Base-by-base conservation (phyloP, 495 filamentous ascomycete species). In the Hypoxylon subgilvum region DNA sequence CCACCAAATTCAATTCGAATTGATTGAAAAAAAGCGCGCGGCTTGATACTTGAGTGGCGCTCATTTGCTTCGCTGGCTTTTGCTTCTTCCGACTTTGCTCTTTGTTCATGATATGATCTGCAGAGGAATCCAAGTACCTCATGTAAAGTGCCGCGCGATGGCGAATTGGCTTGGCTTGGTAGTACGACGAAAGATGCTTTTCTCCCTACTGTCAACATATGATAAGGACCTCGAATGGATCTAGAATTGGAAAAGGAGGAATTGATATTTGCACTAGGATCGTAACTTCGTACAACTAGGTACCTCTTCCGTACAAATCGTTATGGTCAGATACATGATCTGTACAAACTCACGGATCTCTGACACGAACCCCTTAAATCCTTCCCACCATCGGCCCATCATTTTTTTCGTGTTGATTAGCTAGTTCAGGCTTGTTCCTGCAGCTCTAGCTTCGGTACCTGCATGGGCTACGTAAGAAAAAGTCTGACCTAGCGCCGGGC, bases 381-480 rank as follows among this genome's bases (percentile, higher is more conserved):
- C 58, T 44, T 47, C 43, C 32, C 30, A 17, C 42, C 32, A 23
- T 52, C 40, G 47, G 47, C 52, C 38, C 36, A 52, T 42, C 10
- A 36, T 22, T 25, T 22, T 25, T 35, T 23, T 64, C 44, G 39
- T 65, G 50, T 55, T 45, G 6, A 32, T 53, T 34, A 44, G 55
- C 47, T 55, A 40, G 21, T 21, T 19, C 23, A n/a, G 21, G 55
- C 46, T 30, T 54, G 61, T 65, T 60, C 61, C 61, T 65, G 61
- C 61, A 65, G 61, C 50, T 52, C 31, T 47, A 27, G 39, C 32
- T 28, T 31, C 9, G 21, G 61, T 60, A 65, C 61, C 61, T 65
- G 61, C 61, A 65, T 65, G 34, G n/a, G 55, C 55, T 65, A 59
- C 41, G 55, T 58, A 45, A 64, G 44, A 36, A 55, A 27, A 49